phyloP scores from a whole-genome alignment of 2,329 filamentous ascomycete species.

The Leptographium radiaticola region DNA sequence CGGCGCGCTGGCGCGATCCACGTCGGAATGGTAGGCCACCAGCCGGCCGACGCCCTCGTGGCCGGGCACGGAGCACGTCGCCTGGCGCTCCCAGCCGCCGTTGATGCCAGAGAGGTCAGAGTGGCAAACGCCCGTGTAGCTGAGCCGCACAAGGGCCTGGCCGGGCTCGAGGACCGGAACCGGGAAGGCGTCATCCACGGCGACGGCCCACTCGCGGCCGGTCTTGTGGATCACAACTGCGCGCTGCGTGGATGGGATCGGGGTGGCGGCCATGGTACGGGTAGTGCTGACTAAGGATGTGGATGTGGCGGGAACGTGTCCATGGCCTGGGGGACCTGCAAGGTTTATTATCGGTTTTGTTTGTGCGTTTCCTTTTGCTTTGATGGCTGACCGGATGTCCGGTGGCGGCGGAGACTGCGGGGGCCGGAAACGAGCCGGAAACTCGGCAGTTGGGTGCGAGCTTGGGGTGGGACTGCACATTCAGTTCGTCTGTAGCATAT shows the following conservation, averaged over 20 bases:
- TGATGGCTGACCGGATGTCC: no score
- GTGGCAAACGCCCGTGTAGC: slow-evolving; percentile 19
- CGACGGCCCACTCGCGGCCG: slow-evolving; percentile 47
- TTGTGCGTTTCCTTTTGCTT: no score
- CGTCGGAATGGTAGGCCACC: slow-evolving; percentile 73
- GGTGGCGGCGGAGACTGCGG: no score
- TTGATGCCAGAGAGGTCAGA: slow-evolving; percentile 17
- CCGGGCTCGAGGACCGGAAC: slow-evolving; percentile 42
- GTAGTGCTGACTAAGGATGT: no score
- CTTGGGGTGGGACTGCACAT: no score
- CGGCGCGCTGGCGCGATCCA: slow-evolving; percentile 58
- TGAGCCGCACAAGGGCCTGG: slow-evolving; percentile 19
- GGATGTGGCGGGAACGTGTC: no score
- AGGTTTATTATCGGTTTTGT: no score
- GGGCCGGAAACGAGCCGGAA: no score
- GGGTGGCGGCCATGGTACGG: slow-evolving; percentile 24
- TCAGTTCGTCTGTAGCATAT: no score
- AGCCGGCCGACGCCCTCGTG: slow-evolving; percentile 73
- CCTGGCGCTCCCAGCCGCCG: slow-evolving; percentile 16
- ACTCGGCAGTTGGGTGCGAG: no score
- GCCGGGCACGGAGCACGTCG: slow-evolving; percentile 16
- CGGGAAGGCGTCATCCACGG: slow-evolving; percentile 14
- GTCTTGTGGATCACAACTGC: slow-evolving; percentile 79
- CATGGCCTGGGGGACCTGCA: no score
- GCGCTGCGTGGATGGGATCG: slow-evolving; percentile 75